Evolutionary conservation across 2,329 filamentous ascomycete genomes (phyloP), one percentile per base, ranked within the genome.

Genomic region (Aspergillus melleus): DNA sequence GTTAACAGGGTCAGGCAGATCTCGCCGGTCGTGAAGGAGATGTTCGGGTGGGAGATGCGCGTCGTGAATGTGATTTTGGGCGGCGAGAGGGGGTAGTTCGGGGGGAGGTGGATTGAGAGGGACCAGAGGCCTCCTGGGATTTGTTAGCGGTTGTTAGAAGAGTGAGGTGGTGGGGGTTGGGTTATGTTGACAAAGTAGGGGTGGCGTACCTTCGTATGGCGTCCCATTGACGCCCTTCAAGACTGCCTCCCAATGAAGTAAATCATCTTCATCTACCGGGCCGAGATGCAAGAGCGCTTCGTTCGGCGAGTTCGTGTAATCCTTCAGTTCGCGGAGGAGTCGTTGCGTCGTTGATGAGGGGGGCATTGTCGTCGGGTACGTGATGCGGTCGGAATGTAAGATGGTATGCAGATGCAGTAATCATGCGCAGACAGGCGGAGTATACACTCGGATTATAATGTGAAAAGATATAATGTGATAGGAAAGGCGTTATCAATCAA

Each of bases 1-100:
- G 85, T 87, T 54, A 99, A 83, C 63, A 98, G 83, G 72, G 97
- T 95, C 29, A 98, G 86, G 76, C 95, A 99, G 72, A 99, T 95
- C 77, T 97, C 93, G 67, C 95, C 95, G 2, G 87, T 92, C 44
- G 81, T 79, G 73, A 86, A 87, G 62, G 84, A 80, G 50, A 90
- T 87, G 77, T 97, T 97, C 52, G 93, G 88, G 79, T 96, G 92
- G 70, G 91, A 90, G 66, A 96, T 87, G 63, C 87, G 86, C 39
- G 92, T 99, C n/a, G 83, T 79, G 80, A 99, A 99, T 59, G 79
- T 82, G 66, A 99, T 88, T 46, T 81, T 83, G 1, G 95, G 95
- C 1, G 95, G 89, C 1, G 84, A 77, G 59, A 90, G 83, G 3
- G 95, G 95, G 77, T 99, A 98, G 46, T 84, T 86, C 0, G 84